Evolutionary conservation across 1,139 yeast species (phyloP).

Genomic region (Yamadazyma blattariae): DNA sequence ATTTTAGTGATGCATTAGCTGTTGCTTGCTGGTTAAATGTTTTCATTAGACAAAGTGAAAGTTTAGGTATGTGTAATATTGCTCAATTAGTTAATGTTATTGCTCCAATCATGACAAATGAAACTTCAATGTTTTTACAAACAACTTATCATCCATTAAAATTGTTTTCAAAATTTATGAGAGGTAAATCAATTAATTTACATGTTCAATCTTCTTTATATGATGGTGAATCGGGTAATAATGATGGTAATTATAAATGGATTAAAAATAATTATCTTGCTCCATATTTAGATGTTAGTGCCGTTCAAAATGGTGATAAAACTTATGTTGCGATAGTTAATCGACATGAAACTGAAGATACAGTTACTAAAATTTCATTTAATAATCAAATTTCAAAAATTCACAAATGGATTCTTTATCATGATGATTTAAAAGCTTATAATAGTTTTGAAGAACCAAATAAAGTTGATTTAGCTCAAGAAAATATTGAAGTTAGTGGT

Average conservation of each 20-base stretch:
- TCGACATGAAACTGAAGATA: conserved; percentile 19
- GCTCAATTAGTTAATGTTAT: conserved; percentile 32
- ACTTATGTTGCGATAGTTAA: conserved; percentile 25
- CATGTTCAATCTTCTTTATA: conserved; percentile 24
- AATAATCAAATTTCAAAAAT: conserved; percentile 12
- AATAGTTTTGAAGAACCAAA: conserved; percentile 20
- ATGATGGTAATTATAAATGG: conserved; percentile 19
- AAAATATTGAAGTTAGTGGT: conserved; percentile 4
- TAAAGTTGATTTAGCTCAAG: conserved; percentile 8
- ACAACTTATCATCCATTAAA: conserved; percentile 25
- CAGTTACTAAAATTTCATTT: conserved; percentile 17
- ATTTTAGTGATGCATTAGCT: conserved; percentile 27
- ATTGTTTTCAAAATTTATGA: conserved; percentile 26
- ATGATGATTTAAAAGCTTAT: conserved; percentile 22
- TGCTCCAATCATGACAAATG: conserved; percentile 30
- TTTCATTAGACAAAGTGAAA: conserved; percentile 25
- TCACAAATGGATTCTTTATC: conserved; percentile 19
- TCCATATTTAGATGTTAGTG: conserved; percentile 16
- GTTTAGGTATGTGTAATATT: conserved; percentile 30
- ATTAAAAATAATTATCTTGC: conserved; percentile 21
- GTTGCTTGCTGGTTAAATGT: conserved; percentile 32
- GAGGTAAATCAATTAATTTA: conserved; percentile 24
- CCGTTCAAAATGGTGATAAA: conserved; percentile 15
- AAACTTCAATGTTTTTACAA: conserved; percentile 21
- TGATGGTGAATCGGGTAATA: conserved; percentile 21